These are phyloP conservation scores for Zymoseptoria ardabiliae DNA, from an alignment of 2,329 filamentous ascomycete species.

Conservation along the genomic window DNA sequence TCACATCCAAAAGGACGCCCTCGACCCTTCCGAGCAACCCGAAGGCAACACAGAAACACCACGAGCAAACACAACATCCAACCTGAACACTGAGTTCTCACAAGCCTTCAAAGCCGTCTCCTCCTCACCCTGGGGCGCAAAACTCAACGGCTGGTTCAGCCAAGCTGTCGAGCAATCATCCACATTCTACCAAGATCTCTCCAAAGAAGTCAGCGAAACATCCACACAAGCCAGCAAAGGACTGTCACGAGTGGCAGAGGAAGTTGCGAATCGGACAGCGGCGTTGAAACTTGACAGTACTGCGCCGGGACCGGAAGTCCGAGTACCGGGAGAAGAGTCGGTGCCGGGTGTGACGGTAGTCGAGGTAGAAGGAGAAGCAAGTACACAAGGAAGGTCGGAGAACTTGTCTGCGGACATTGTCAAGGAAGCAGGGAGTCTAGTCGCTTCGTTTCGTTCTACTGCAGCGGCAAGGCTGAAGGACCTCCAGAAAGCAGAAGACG, in stretches of 20 bases:
- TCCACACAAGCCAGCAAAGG: conserved; percentile 65
- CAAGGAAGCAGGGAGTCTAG: conserved; percentile 56
- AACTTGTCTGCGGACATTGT: conserved; percentile 44
- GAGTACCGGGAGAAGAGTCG: conserved; percentile 25
- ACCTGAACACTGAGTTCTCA: conserved; percentile 81
- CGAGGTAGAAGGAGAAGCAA: conserved; percentile 6
- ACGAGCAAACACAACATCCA: conserved; percentile 23
- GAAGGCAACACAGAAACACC: conserved; percentile 32
- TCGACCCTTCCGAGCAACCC: conserved; percentile 42
- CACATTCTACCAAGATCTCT: conserved; percentile 74
- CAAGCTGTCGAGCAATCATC: conserved; percentile 89
- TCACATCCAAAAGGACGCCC: conserved; percentile 80
- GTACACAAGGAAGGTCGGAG: conserved; percentile 32
- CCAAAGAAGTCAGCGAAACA: conserved; percentile 73
- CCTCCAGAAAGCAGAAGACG: conserved; percentile 86
- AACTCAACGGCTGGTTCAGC: conserved; percentile 79
- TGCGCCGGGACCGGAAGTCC: conserved; percentile 7
- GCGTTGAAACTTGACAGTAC: conserved; percentile 21
- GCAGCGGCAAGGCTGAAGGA: conserved; percentile 61
- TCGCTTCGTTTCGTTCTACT: conserved; percentile 55
- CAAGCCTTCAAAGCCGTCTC: conserved; percentile 94
- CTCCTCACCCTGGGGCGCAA: conserved; percentile 81
- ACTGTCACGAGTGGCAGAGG: conserved; percentile 57
- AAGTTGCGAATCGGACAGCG: conserved; percentile 24
- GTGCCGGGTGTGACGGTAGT: conserved; percentile 11